A percentile compares a stretch with the other conserved stretches of the same genome.
These are phyloP conservation scores for Xylariomycetidae sp. DNA, from an alignment of 2,329 filamentous ascomycete species.

Conservation along the genomic window DNA sequence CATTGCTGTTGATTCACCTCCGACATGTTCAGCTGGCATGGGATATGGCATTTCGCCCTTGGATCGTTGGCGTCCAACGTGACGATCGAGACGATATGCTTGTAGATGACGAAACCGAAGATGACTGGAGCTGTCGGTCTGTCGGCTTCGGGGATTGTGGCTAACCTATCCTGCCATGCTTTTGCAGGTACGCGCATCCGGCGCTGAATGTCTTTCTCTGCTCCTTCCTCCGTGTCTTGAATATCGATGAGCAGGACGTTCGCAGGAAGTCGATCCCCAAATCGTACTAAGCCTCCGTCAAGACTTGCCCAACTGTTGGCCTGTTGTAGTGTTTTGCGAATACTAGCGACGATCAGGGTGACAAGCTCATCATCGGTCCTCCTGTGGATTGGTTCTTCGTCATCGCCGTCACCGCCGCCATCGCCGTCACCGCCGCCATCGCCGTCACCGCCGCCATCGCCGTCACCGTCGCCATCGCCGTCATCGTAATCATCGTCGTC, in stretches of 20 bases:
- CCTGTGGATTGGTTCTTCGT: too few species aligned
- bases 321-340: slow-evolving; percentile 13
- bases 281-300: slow-evolving; percentile 19
- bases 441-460: too few species aligned
- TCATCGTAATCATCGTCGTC: too few species aligned
- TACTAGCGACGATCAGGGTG: too few species aligned
- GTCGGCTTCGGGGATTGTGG: slow-evolving; percentile 4
- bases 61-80: slow-evolving; percentile 23
- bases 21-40: slow-evolving; percentile 24
- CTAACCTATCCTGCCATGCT: slow-evolving; percentile 19
- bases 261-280: slow-evolving; percentile 11
- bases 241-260: slow-evolving; percentile 21
- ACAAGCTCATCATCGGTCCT: slow-evolving; percentile 3
- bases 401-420: too few species aligned
- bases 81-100: slow-evolving; percentile 25
- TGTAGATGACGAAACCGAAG: slow-evolving; percentile 26
- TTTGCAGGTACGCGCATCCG: slow-evolving; percentile 15
- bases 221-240: slow-evolving; percentile 6
- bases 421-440: too few species aligned
- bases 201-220: slow-evolving; percentile 13
- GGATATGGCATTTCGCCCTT: slow-evolving; percentile 18
- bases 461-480: too few species aligned
- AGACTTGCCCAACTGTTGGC: slow-evolving; percentile 22
- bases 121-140: slow-evolving; percentile 19
- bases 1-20: slow-evolving; percentile 27